Conservation (phyloP, 371 early-diverging fungal species). For the Haplosporangium sp. region DNA sequence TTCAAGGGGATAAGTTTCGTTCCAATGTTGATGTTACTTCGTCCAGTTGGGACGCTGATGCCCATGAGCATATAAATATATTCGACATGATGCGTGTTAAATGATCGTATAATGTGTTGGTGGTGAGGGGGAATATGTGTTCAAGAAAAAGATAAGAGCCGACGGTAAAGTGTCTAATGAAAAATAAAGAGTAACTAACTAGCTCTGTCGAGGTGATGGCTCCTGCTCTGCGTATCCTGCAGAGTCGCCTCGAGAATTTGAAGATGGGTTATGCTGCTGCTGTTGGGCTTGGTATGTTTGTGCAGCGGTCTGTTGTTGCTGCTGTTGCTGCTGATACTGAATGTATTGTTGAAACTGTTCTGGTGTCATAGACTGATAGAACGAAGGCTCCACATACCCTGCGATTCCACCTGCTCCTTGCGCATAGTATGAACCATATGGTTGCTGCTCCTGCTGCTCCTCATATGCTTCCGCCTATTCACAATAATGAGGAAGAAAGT, state of each 20-base stretch:
- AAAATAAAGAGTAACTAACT: background rate
- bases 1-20: too few species aligned
- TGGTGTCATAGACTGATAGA: conserved; percentile 42
- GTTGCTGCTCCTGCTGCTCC: conserved; percentile 13
- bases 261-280: conserved; percentile 28
- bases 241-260: conserved; percentile 29
- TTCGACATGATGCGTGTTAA: too few species aligned
- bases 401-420: conserved; percentile 33
- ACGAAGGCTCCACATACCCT: conserved; percentile 30
- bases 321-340: conserved; percentile 28
- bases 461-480: conserved; percentile 25
- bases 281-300: conserved; percentile 41
- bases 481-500: background rate
- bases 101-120: too few species aligned
- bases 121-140: too few species aligned
- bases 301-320: conserved; percentile 28
- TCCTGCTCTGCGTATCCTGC: conserved; percentile 29
- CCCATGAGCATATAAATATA: too few species aligned
- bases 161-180: too few species aligned
- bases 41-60: too few species aligned
- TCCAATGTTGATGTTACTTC: too few species aligned
- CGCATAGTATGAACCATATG: conserved; percentile 35
- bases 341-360: conserved; percentile 53
- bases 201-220: conserved; percentile 19
- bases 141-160: too few species aligned